Evolutionary conservation across 1,284 basidiomycete species (phyloP).

Genomic region (Violaceomyces palustris): DNA sequence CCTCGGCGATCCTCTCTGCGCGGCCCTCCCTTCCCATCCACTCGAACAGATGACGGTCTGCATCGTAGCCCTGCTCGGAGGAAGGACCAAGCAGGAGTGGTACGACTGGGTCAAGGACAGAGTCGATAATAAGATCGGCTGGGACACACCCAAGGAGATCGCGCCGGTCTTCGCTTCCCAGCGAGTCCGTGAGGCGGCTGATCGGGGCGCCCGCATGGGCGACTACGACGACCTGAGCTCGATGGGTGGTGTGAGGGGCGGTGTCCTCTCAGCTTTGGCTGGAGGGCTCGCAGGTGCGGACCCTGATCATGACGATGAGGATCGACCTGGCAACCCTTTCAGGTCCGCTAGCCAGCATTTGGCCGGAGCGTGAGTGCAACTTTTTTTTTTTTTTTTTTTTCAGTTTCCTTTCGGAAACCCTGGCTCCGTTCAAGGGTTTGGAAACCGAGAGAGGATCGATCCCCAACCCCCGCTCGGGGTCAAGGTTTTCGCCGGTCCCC

Average conservation of each 20-base stretch:
- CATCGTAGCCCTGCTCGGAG: conserved; percentile 80
- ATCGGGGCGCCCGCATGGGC: conserved; percentile 11
- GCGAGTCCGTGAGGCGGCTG: background rate
- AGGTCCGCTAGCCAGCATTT: too few relatives aligned
- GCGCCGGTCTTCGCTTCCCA: conserved; percentile 53
- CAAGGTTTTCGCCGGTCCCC: too few relatives aligned
- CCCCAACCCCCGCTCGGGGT: too few relatives aligned
- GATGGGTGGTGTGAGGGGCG: conserved; percentile 28
- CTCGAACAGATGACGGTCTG: conserved; percentile 74
- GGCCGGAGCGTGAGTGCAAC: too few relatives aligned
- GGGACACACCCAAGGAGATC: conserved; percentile 62
- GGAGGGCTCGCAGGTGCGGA: conserved; percentile 40
- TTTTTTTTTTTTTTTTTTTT: too few relatives aligned
- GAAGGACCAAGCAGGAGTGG: conserved; percentile 86
- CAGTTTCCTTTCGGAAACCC: too few relatives aligned
- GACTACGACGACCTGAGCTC: conserved; percentile 10
- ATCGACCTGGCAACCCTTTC: too few relatives aligned
- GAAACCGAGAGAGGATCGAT: too few relatives aligned
- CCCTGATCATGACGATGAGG: conserved; percentile 28
- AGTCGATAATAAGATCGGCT: conserved; percentile 67
- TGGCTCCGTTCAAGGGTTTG: too few relatives aligned
- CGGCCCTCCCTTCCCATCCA: background rate
- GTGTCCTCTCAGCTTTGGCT: conserved; percentile 45
- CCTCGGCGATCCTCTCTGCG: too few relatives aligned
- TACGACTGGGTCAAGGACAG: conserved; percentile 82